Percentiles rank a stretch among this genome's conserved stretches.
Evolutionary conservation across 2,329 filamentous ascomycete species (phyloP).

Genomic region (Colletotrichum gloeosporioides): DNA sequence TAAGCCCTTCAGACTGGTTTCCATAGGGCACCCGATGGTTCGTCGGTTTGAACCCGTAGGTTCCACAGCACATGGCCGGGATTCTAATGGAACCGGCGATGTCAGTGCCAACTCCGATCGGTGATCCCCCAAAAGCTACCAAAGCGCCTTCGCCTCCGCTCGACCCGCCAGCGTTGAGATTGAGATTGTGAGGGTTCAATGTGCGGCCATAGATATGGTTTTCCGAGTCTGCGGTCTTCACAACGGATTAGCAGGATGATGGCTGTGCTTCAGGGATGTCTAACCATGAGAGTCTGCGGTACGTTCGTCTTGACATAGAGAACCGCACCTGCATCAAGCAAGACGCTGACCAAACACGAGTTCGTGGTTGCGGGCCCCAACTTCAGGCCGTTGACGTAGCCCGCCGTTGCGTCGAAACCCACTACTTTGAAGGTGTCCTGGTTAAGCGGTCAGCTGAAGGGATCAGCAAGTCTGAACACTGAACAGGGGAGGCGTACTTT

Average conservation of each 20-base stretch:
- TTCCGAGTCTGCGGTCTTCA: not conserved
- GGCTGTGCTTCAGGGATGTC: fast-evolving
- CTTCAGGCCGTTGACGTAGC: not conserved
- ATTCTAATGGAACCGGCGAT: not conserved
- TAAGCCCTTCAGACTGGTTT: not conserved
- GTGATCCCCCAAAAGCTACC: not conserved
- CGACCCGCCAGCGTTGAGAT: not conserved
- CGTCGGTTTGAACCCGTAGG: not conserved
- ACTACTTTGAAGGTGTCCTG: not conserved
- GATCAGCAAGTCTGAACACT: not conserved
- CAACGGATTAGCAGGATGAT: not conserved
- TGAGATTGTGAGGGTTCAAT: not conserved
- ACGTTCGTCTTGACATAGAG: not conserved
- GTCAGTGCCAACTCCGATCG: not conserved
- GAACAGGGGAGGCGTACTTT: not conserved
- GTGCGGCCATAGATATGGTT: not conserved
- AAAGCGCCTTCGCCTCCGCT: not conserved
- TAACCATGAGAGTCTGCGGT: not conserved
- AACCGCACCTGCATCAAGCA: not conserved
- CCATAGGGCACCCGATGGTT: not conserved
- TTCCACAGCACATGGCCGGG: not conserved
- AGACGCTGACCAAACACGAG: not conserved
- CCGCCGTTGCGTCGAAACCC: not conserved
- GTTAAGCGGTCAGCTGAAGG: not conserved
- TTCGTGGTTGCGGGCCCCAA: not conserved